phyloP scores from a whole-genome alignment of 1,139 yeast species.

The Protomyces arabidopsidicola region DNA sequence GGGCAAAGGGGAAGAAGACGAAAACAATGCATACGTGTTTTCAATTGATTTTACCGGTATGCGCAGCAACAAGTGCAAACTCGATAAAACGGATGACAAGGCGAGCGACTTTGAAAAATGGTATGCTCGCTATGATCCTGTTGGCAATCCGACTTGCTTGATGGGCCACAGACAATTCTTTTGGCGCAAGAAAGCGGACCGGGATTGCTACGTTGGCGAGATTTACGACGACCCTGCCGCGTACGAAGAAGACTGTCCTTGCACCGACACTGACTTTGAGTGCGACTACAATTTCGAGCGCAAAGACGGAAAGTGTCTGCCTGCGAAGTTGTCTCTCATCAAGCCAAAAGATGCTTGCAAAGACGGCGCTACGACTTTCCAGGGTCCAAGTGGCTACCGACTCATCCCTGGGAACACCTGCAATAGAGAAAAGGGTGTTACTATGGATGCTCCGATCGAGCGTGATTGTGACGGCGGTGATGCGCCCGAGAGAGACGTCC shows the following conservation, averaged over 20 bases:
- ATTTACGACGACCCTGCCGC: conserved; percentile 56
- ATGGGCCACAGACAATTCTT: conserved; percentile 69
- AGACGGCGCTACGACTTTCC: conserved; percentile 40
- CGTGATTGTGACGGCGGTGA: conserved; percentile 30
- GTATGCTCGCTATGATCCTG: conserved; percentile 53
- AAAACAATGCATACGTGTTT: conserved; percentile 39
- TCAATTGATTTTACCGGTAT: conserved; percentile 62
- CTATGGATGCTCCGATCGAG: conserved; percentile 34
- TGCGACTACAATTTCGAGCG: conserved; percentile 43
- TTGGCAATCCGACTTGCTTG: conserved; percentile 56
- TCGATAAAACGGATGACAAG: conserved; percentile 49
- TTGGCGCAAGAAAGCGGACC: conserved; percentile 60
- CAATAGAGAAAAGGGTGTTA: conserved; percentile 34
- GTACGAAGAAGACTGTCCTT: conserved; percentile 58
- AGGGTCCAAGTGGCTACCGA: conserved; percentile 40
- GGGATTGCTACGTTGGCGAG: conserved; percentile 64
- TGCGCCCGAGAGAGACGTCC: conserved; percentile 6
- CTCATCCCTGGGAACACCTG: conserved; percentile 53
- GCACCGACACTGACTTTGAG: conserved; percentile 65
- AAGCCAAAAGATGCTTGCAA: conserved; percentile 31
- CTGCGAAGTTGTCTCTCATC: conserved; percentile 41
- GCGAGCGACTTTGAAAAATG: conserved; percentile 64
- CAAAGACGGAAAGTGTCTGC: conserved; percentile 52
- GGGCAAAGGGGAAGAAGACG: conserved; percentile 37
- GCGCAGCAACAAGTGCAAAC: conserved; percentile 40